These are phyloP conservation scores for Aspergillus aculeatinus DNA, from an alignment of 2,329 filamentous ascomycete species.

Conservation along the genomic window DNA sequence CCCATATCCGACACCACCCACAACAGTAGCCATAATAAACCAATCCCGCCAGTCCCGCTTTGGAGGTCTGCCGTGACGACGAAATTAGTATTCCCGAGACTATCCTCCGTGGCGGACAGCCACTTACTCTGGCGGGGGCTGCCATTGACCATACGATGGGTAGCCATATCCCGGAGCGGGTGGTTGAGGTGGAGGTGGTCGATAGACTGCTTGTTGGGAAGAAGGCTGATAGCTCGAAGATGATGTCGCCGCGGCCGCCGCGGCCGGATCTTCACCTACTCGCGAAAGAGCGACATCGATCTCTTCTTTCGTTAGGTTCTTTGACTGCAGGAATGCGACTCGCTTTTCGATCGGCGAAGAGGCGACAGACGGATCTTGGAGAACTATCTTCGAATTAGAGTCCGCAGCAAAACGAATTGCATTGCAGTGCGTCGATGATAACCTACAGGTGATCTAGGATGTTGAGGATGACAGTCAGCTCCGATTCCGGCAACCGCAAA, in stretches of 20 bases:
- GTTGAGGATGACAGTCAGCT: constrained; percentile 24
- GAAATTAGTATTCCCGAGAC: constrained; percentile 1
- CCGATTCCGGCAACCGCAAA: constrained; percentile 26
- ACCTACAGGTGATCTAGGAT: constrained; percentile 54
- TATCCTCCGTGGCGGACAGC: not conserved
- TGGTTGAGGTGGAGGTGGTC: constrained; percentile 38
- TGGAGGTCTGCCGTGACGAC: constrained; percentile 51
- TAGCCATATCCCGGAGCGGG: constrained; percentile 49
- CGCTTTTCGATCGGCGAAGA: constrained; percentile 89
- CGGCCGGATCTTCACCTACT: constrained; percentile 60
- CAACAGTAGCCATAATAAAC: constrained; percentile 99
- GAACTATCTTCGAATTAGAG: constrained; percentile 57
- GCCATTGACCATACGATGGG: constrained; percentile 54
- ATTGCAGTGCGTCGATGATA: constrained; percentile 4
- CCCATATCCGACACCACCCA: constrained; percentile 84
- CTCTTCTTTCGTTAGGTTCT: constrained; percentile 96
- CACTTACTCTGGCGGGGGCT: constrained; percentile 55
- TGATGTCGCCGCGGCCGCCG: constrained; percentile 45
- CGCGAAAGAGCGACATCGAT: constrained; percentile 80
- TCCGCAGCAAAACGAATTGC: constrained; percentile 1
- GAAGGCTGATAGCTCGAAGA: constrained; percentile 49
- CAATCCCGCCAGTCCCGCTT: constrained; percentile 95
- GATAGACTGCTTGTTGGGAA: constrained; percentile 40
- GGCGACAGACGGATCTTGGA: constrained; percentile 90
- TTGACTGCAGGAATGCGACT: constrained; percentile 88